Percentiles rank a stretch among this genome's conserved stretches.
These are phyloP conservation scores for Boletales sp. DNA, from an alignment of 768 basidiomycete genomes.

Conservation along the genomic window DNA sequence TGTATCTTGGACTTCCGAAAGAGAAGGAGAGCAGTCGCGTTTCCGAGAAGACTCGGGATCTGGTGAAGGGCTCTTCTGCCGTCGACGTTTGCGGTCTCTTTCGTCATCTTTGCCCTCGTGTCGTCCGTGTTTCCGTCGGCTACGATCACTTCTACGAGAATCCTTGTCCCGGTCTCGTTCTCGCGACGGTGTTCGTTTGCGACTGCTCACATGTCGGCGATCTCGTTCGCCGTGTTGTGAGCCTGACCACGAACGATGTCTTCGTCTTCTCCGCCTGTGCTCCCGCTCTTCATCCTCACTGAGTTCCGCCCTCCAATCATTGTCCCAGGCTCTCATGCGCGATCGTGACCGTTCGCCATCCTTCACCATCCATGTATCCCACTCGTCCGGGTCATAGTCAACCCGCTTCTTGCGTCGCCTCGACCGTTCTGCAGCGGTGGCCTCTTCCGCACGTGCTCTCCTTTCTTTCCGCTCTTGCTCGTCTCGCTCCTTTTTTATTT, in stretches of 20 bases:
- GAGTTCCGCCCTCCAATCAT: slow-evolving; percentile 43
- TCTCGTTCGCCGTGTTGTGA: slow-evolving; percentile 22
- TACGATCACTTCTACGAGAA: slow-evolving; percentile 13
- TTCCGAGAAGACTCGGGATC: slow-evolving; percentile 12
- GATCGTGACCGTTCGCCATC: slow-evolving; percentile 42
- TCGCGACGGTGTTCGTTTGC: slow-evolving; percentile 16
- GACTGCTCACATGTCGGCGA: slow-evolving; percentile 19
- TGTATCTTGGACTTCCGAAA: slow-evolving; percentile 8
- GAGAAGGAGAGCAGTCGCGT: slow-evolving; percentile 13
- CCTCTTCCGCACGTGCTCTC: slow-evolving; percentile 69
- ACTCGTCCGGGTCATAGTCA: slow-evolving; percentile 24
- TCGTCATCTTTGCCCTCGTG: slow-evolving; percentile 20
- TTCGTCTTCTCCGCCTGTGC: slow-evolving; percentile 18
- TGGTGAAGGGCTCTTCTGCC: slow-evolving; percentile 16
- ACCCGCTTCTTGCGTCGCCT: slow-evolving; percentile 36
- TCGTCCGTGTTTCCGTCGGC: slow-evolving; percentile 25
- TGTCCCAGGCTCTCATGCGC: slow-evolving; percentile 41
- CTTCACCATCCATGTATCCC: slow-evolving; percentile 36
- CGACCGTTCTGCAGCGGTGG: slow-evolving; percentile 61
- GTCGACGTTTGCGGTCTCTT: slow-evolving; percentile 18
- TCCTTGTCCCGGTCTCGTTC: slow-evolving; percentile 12
- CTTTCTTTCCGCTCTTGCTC: slow-evolving; percentile 63
- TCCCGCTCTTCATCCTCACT: slow-evolving; percentile 32
- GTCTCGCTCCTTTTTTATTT: slow-evolving; percentile 64
- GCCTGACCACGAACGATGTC: slow-evolving; percentile 29